phyloP scores from a whole-genome alignment of 306 rosid species.

The Hippophae tibetana region DNA sequence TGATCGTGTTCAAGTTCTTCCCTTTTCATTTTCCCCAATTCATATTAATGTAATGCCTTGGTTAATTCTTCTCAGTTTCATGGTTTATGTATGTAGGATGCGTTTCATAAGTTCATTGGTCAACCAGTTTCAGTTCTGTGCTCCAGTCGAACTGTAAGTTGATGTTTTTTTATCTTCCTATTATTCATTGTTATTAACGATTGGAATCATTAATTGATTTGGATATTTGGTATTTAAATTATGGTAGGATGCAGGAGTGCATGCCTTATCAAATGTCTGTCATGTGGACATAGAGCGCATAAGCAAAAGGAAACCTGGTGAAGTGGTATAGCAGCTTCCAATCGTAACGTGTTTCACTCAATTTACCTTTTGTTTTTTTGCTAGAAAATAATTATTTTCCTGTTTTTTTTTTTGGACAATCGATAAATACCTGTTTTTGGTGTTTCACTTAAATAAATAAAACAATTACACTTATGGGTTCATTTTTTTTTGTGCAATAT shows the following conservation, averaged over 20 bases:
- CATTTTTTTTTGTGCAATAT: not conserved
- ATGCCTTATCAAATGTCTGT: constrained; percentile 86
- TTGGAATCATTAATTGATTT: constrained; percentile 1
- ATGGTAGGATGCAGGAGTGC: constrained; percentile 92
- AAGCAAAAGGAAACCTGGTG: constrained; percentile 90
- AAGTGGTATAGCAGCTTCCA: constrained; percentile 46
- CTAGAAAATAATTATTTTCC: too few species aligned
- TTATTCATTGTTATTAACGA: not conserved
- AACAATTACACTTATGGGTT: not conserved
- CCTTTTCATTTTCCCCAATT: not conserved
- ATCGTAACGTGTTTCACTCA: not conserved
- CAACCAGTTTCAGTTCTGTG: constrained; percentile 60
- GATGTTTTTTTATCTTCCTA: not conserved
- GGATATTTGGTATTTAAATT: constrained; percentile 1
- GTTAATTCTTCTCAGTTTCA: not conserved
- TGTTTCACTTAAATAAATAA: not conserved
- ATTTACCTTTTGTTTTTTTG: not conserved
- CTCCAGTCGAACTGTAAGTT: constrained; percentile 91
- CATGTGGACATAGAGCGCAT: constrained; percentile 82
- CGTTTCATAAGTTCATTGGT: constrained; percentile 75
- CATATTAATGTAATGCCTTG: not conserved
- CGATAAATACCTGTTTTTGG: not conserved
- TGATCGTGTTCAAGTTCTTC: not conserved
- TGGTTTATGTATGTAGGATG: constrained; percentile 42
- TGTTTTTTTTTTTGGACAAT: too few species aligned